phyloP scores from a whole-genome alignment of 1,284 basidiomycete genomes.

The Trichosporon faecale region DNA sequence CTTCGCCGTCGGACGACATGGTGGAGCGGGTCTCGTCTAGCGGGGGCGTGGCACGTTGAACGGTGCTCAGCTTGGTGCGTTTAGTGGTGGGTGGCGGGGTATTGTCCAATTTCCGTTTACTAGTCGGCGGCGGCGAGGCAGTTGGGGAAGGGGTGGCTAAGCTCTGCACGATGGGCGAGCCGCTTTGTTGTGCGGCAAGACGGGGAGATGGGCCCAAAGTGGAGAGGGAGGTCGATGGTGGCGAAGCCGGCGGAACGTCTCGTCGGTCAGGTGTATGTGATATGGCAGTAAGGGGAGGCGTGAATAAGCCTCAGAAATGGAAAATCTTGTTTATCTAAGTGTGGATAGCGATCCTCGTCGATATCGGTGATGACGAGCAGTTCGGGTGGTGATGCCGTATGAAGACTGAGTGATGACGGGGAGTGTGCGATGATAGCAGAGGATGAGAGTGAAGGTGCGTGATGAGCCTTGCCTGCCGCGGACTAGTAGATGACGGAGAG shows the following conservation, averaged over 20 bases:
- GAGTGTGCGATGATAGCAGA: not conserved
- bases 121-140: slow-evolving; percentile 18
- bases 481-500: not conserved
- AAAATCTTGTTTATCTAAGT: not conserved
- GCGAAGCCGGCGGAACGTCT: slow-evolving; percentile 3
- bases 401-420: not conserved
- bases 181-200: slow-evolving; percentile 1
- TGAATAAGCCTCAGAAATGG: not conserved
- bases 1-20: slow-evolving; percentile 52
- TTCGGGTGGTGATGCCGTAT: too few relatives aligned
- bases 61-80: slow-evolving; percentile 14
- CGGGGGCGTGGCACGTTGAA: slow-evolving; percentile 3
- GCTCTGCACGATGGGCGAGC: slow-evolving; percentile 21
- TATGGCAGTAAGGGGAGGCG: not conserved
- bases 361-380: not conserved
- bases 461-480: slow-evolving; percentile 2
- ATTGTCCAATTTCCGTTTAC: slow-evolving; percentile 9
- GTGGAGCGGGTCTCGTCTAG: slow-evolving; percentile 14
- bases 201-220: not conserved
- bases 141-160: slow-evolving; percentile 21
- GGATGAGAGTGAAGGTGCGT: not conserved
- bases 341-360: not conserved
- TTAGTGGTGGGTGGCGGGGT: slow-evolving; percentile 1
- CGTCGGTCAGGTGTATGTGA: not conserved
- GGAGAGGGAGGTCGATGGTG: slow-evolving; percentile 2